Conservation (phyloP, 305 asterid genomes). For the Plantago coronopus region DNA sequence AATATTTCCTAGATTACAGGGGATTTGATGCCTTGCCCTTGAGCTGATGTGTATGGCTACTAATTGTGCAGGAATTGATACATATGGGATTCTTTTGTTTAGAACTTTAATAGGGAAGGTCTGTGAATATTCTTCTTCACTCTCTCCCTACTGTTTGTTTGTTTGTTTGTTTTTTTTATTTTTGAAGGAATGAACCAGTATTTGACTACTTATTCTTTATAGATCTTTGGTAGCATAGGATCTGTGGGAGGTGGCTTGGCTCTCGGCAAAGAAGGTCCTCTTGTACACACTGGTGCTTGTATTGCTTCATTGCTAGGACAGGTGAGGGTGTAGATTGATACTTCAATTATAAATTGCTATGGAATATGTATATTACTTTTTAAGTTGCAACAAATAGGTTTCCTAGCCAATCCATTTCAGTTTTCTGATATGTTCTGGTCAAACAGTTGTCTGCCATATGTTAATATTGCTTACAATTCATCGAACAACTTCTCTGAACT, state of each 20-base stretch:
- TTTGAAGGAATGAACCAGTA: slow-evolving; percentile 5
- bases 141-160: slow-evolving; percentile 15
- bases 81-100: slow-evolving; percentile 91
- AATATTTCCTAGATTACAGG: slow-evolving; percentile 1
- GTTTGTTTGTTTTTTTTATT: no score
- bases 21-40: slow-evolving; percentile 1
- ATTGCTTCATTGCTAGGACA: slow-evolving; percentile 99
- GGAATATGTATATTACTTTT: neutral
- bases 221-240: slow-evolving; percentile 99
- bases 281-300: slow-evolving; percentile 97
- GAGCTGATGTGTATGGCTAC: slow-evolving; percentile 18
- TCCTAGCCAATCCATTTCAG: neutral
- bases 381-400: slow-evolving; percentile 17
- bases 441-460: slow-evolving; percentile 1
- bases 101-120: slow-evolving; percentile 97
- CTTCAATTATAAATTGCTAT: no score
- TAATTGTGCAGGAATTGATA: slow-evolving; percentile 75
- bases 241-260: slow-evolving; percentile 99
- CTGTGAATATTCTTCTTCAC: slow-evolving; percentile 20
- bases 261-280: slow-evolving; percentile 99
- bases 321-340: slow-evolving; percentile 38
- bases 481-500: slow-evolving; percentile 17
- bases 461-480: slow-evolving; percentile 3
- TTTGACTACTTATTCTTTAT: slow-evolving; percentile 22
- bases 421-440: slow-evolving; percentile 16